phyloP scores from a whole-genome alignment of 2,329 filamentous ascomycete genomes.

The Acrodontium crateriforme region DNA sequence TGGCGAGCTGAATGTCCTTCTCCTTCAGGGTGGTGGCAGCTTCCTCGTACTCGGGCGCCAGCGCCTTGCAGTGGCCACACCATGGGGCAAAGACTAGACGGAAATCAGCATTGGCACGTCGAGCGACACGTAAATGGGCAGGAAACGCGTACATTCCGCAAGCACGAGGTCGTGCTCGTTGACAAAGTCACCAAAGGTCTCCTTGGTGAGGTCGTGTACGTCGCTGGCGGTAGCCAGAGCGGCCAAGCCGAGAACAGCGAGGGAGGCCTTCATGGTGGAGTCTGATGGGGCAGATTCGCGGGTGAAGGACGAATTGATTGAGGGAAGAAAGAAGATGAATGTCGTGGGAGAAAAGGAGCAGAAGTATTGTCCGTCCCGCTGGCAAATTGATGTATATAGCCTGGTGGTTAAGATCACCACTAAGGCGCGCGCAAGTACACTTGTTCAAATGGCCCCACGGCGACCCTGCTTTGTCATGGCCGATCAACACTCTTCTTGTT shows the following conservation, averaged over 20 bases:
- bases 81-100: conserved; percentile 79
- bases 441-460: too few species aligned
- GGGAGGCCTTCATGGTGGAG: conserved; percentile 16
- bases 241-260: conserved; percentile 37
- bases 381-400: too few species aligned
- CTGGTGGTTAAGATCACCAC: too few species aligned
- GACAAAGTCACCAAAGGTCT: conserved; percentile 78
- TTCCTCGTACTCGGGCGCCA: conserved; percentile 83
- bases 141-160: conserved; percentile 62
- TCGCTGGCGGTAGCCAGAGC: conserved; percentile 58
- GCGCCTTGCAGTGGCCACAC: conserved; percentile 98
- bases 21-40: conserved; percentile 73
- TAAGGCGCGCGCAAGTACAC: too few species aligned
- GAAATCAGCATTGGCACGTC: conserved; percentile 2
- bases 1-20: conserved; percentile 72
- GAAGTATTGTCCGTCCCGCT: too few species aligned
- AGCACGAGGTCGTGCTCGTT: conserved; percentile 77
- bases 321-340: not conserved
- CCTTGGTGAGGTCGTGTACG: conserved; percentile 70
- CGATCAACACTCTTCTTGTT: too few species aligned
- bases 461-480: too few species aligned
- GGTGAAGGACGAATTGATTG: conserved; percentile 1
- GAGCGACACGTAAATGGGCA: not conserved
- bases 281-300: too few species aligned
- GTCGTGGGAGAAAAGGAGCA: too few species aligned